phyloP scores from a whole-genome alignment of 2,329 filamentous ascomycete species.

The Sporothrix variecibatus region DNA sequence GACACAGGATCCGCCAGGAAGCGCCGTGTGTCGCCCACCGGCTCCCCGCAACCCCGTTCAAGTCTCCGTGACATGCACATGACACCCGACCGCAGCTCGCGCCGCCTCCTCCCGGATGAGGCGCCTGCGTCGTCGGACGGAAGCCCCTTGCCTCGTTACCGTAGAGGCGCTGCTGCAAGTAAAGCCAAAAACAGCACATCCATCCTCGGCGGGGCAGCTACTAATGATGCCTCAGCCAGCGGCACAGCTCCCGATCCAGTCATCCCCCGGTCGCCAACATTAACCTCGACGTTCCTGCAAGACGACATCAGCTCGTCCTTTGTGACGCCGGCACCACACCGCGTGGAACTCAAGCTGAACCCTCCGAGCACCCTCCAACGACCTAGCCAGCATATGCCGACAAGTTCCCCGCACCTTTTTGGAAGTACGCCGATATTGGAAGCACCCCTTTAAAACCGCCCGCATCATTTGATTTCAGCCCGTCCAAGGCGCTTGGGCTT shows the following conservation, averaged over 20 bases:
- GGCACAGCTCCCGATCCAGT: conserved; percentile 34
- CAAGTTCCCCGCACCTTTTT: conserved; percentile 82
- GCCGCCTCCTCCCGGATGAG: conserved; percentile 44
- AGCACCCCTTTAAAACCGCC: conserved; percentile 65
- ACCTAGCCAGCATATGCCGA: conserved; percentile 83
- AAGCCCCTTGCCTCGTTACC: conserved; percentile 62
- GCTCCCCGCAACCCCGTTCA: conserved; percentile 58
- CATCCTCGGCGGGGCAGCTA: conserved; percentile 19
- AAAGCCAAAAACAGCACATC: conserved; percentile 24
- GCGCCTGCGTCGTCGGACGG: conserved; percentile 49
- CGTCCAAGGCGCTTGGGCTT: conserved; percentile 47
- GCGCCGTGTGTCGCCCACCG: conserved; percentile 56
- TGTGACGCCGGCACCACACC: conserved; percentile 71
- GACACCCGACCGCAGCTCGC: conserved; percentile 58
- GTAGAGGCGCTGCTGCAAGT: conserved; percentile 43
- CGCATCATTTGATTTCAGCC: conserved; percentile 58
- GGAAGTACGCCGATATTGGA: conserved; percentile 78
- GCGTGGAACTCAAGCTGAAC: conserved; percentile 72
- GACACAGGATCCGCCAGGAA: conserved; percentile 58
- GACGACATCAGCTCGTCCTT: conserved; percentile 64
- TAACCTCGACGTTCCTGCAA: conserved; percentile 63
- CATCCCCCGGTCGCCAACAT: conserved; percentile 60
- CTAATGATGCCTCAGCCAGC: conserved; percentile 27
- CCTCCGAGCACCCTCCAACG: conserved; percentile 79
- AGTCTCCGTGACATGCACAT: conserved; percentile 54